A percentile compares a stretch with the other conserved stretches of the same genome.
Evolutionary conservation across 495 filamentous ascomycete species (phyloP).

Genomic region (Cladorrhinum samala): DNA sequence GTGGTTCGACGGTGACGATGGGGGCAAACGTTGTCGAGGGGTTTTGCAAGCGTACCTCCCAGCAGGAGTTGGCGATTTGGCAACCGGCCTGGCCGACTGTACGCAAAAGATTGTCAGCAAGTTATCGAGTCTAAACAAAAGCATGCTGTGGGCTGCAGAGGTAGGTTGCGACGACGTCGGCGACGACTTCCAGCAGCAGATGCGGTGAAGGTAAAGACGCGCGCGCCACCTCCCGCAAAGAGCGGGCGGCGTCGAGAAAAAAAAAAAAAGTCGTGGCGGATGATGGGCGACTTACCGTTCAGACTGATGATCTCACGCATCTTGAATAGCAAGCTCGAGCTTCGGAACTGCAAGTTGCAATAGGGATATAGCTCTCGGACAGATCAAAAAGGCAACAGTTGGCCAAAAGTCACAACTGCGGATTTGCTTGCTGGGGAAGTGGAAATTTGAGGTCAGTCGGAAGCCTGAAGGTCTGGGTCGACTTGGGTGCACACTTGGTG

Average conservation of each 20-base stretch:
- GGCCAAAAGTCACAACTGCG: conserved; percentile 7
- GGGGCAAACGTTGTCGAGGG: conserved; percentile 1
- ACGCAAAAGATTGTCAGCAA: conserved; percentile 36
- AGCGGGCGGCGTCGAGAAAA: background rate
- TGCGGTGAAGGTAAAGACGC: conserved; percentile 30
- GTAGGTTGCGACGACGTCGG: conserved; percentile 4
- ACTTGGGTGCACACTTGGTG: conserved; percentile 22
- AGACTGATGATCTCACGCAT: conserved; percentile 99
- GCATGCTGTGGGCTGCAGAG: background rate
- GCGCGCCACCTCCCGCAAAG: conserved; percentile 17
- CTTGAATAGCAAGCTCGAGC: conserved; percentile 36
- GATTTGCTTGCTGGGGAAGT: conserved; percentile 23
- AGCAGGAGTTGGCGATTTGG: conserved; percentile 99
- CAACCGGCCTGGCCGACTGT: conserved; percentile 99
- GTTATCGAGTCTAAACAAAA: background rate
- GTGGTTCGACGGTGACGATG: background rate
- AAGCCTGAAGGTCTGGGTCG: conserved; percentile 21
- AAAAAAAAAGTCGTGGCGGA: conserved; percentile 10
- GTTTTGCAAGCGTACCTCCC: conserved; percentile 72
- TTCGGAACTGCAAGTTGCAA: conserved; percentile 11
- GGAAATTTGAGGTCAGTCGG: conserved; percentile 30
- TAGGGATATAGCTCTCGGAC: conserved; percentile 13
- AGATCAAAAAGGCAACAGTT: conserved; percentile 12
- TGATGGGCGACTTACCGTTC: conserved; percentile 70
- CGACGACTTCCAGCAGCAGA: conserved; percentile 4